Evolutionary conservation across 169 alveolate genomes (phyloP), one percentile per base, ranked within the genome.

Genomic region (Cryptosporidium parvum): DNA sequence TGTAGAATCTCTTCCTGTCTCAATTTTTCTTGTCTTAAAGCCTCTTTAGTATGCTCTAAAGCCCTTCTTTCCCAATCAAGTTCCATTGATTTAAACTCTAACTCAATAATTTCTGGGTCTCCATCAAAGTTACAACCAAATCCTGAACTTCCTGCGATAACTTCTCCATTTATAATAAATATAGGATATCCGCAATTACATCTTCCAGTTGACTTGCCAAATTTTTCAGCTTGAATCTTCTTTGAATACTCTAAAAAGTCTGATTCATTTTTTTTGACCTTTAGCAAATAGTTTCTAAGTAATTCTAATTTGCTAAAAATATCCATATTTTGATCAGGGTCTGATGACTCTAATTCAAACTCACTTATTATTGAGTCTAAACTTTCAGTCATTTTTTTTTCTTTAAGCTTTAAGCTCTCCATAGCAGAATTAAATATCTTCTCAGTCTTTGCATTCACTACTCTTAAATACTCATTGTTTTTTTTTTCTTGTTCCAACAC

Each of bases 171-270:
- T 21, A 72, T 31, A 26, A 37, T 31, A 31, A 72, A 72, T 26
- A 72, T 29, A 33, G 85, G 85, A 72, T 48, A 72, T 8, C 85
- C 85, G 26, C 85, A 72, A 9, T 53, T 72, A 33, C 85, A 72
- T 51, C 62, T 48, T 29, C 70, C 68, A 44, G 53, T 33, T 0
- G 85, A 72, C 23, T 16, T 72, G 8, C 85, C 85, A 48, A 72
- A 31, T 10, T 53, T 53, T 29, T 72, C 85, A 6, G 33, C 23
- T 9, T 53, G 67, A 16, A 44, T 29, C 26, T 18, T 53, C 51
- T 53, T 72, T 16, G 69, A n/a, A 51, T 31, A 33, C 14, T 72
- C 59, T 16, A 72, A 18, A 48, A 53, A 44, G 14, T 53, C 70
- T 2, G 10, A 16, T 33, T 72, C 85, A 4, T 72, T 72, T 18